These are phyloP conservation scores for Cercophora sp. DNA, from an alignment of 495 filamentous ascomycete genomes.

Conservation along the genomic window DNA sequence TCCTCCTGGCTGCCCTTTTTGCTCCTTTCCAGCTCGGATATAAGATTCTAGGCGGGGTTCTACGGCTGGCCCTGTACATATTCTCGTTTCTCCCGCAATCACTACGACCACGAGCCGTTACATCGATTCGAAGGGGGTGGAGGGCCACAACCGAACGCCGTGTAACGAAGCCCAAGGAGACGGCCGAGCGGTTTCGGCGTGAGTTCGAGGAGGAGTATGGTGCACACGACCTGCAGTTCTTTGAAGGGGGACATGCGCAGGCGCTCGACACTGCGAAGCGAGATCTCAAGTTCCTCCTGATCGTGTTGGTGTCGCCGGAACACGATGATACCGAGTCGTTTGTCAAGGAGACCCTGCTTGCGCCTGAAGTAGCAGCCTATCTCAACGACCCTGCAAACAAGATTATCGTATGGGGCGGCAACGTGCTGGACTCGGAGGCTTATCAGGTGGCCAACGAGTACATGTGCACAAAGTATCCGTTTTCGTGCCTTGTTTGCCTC, in stretches of 20 bases:
- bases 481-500: slow-evolving; percentile 76
- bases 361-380: slow-evolving; percentile 66
- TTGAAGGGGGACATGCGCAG: slow-evolving; percentile 84
- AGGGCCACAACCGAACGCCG: slow-evolving; percentile 65
- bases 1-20: slow-evolving; percentile 72
- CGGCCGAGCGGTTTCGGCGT: slow-evolving; percentile 78
- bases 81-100: slow-evolving; percentile 48
- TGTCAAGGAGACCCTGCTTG: slow-evolving; percentile 74
- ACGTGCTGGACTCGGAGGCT: slow-evolving; percentile 84
- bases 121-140: slow-evolving; percentile 50
- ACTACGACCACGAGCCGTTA: slow-evolving; percentile 61
- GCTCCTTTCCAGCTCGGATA: slow-evolving; percentile 78
- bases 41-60: slow-evolving; percentile 58
- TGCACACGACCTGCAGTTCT: slow-evolving; percentile 61
- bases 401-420: slow-evolving; percentile 86
- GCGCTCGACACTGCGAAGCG: slow-evolving; percentile 82
- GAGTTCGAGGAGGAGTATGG: slow-evolving; percentile 95
- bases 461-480: slow-evolving; percentile 85
- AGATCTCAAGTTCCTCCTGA: slow-evolving; percentile 84
- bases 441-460: slow-evolving; percentile 85
- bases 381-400: slow-evolving; percentile 68
- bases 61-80: slow-evolving; percentile 75
- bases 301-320: slow-evolving; percentile 81
- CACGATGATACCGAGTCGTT: slow-evolving; percentile 89
- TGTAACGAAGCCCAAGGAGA: slow-evolving; percentile 75